phyloP scores from a whole-genome alignment of 75 land plant genomes.

The Pseudotsuga menziesii region DNA sequence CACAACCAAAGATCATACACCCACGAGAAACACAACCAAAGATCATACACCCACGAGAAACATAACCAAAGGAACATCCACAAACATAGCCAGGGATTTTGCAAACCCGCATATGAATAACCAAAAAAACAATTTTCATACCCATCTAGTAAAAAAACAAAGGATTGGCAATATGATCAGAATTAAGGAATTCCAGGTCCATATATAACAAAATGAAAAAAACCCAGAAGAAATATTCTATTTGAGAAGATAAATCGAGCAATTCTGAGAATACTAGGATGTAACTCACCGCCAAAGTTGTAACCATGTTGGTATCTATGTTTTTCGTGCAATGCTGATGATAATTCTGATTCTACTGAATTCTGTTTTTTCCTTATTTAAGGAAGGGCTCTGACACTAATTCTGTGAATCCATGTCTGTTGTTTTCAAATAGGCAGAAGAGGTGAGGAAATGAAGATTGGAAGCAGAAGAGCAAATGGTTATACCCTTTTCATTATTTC shows the following conservation, averaged over 20 bases:
- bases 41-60: background rate
- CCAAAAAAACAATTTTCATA: background rate
- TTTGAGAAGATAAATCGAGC: background rate
- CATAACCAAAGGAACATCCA: background rate
- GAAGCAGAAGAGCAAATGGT: background rate
- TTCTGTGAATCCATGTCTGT: background rate
- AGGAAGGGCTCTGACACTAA: background rate
- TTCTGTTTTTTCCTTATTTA: background rate
- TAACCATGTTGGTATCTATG: background rate
- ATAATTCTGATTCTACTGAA: background rate
- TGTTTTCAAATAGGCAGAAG: background rate
- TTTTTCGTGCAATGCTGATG: conserved; percentile 3
- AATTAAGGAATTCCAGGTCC: background rate
- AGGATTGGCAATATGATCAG: no score
- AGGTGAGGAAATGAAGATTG: background rate
- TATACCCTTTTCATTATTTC: background rate
- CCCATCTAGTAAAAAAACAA: background rate
- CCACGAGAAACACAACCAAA: background rate
- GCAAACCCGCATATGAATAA: background rate
- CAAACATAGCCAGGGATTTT: background rate
- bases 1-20: background rate
- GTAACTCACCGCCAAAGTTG: conserved; percentile 1
- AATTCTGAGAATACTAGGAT: background rate
- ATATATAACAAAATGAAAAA: background rate
- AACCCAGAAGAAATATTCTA: background rate